These are phyloP conservation scores for Elsinoe necatrix DNA, from an alignment of 2,329 filamentous ascomycete species.

Conservation along the genomic window DNA sequence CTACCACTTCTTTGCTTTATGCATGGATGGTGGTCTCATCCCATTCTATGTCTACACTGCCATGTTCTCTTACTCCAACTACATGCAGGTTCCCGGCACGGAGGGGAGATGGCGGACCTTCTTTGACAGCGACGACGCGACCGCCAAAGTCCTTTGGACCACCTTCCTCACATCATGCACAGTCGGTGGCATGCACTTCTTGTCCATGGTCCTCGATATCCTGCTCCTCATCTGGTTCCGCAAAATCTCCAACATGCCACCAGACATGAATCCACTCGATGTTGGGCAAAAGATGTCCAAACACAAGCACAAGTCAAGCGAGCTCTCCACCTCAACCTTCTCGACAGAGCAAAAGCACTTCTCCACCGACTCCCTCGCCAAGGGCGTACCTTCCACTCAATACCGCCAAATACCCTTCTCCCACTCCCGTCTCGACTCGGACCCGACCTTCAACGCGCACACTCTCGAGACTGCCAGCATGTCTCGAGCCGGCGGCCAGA, in stretches of 20 bases:
- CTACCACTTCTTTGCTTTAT: slow-evolving; percentile 75
- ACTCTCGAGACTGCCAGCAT: slow-evolving; percentile 45
- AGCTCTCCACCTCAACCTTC: slow-evolving; percentile 38
- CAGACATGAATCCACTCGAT: slow-evolving; percentile 92
- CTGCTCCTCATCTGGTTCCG: slow-evolving; percentile 74
- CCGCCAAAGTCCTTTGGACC: slow-evolving; percentile 52
- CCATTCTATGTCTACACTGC: slow-evolving; percentile 56
- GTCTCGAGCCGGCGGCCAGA: slow-evolving; percentile 36
- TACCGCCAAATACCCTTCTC: slow-evolving; percentile 61
- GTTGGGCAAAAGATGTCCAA: slow-evolving; percentile 64
- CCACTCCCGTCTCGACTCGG: slow-evolving; percentile 62
- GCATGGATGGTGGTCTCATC: slow-evolving; percentile 60
- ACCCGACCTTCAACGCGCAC: slow-evolving; percentile 44
- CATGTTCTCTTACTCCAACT: slow-evolving; percentile 46
- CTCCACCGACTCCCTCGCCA: slow-evolving; percentile 30
- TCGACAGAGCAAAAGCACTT: slow-evolving; percentile 53
- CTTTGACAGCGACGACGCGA: slow-evolving; percentile 47
- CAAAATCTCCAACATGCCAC: slow-evolving; percentile 71
- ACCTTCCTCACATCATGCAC: slow-evolving; percentile 61
- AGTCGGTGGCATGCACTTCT: slow-evolving; percentile 58
- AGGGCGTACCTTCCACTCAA: slow-evolving; percentile 34
- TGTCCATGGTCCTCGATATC: slow-evolving; percentile 61
- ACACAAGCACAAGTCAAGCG: slow-evolving; percentile 68
- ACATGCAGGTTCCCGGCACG: slow-evolving; percentile 37
- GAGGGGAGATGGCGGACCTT: slow-evolving; percentile 59